Evolutionary conservation across 164 flowering plant species (phyloP), one percentile per base, ranked within the genome.

Genomic region (Aristolochia contorta): DNA sequence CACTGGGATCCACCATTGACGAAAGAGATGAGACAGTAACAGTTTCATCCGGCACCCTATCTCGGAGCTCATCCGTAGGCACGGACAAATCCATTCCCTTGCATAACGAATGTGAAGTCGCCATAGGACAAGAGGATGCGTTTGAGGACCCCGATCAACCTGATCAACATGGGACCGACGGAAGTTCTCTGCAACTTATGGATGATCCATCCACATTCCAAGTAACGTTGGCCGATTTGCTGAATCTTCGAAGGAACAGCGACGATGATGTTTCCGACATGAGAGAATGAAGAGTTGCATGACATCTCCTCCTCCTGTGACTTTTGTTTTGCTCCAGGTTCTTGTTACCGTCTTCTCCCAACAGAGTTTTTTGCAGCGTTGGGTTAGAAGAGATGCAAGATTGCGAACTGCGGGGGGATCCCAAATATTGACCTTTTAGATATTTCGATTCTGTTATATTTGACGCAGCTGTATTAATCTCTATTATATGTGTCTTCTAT

Each of bases 21-120:
- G 68, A 86, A 69, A 49, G 71, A 57, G 95, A 85, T 65, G 94
- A 87, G 65, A 78, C 70, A 13, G 65, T 69, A 8, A 89, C 96
- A 27, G 76, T 89, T 46, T 87, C 71, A 46, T 87, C 96, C 0
- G 86, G 79, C 22, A 85, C 91, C 10, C 37, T 89, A 55, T 87
- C 98, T 24, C 77, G 76, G 25, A 67, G 82, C 64, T 80, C 90
- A 30, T 87, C 91, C 16, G 54, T 64, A 16, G 80, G 64, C 43
- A 2, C 68, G 53, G 43, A 57, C 22, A 56, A 53, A 14, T 52
- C 62, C n/a, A 14, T 41, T 54, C 75, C 95, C 16, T 64, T 77
- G 62, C 67, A 72, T 59, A 80, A 79, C 46, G 60, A 69, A 13
- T 0, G 25, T 25, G 53, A 13, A 0, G 16, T 13, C 33, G 12